Evolutionary conservation across 768 basidiomycete species (phyloP).

Genomic region (Boletus tomentosulus): DNA sequence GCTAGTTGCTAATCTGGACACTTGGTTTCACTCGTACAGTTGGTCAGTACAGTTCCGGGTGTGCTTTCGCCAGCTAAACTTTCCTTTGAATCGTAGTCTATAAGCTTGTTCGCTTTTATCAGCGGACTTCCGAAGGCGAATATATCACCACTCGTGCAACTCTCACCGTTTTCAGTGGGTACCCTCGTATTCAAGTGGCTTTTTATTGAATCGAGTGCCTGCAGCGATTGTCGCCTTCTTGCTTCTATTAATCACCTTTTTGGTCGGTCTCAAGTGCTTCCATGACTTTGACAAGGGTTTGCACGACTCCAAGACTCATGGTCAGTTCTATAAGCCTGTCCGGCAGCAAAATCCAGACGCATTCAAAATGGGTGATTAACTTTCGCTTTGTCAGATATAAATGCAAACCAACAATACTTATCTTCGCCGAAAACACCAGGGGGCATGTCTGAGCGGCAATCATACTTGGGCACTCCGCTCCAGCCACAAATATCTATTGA

Average conservation of each 20-base stretch:
- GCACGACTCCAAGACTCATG: slow-evolving; percentile 63
- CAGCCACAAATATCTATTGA: slow-evolving; percentile 76
- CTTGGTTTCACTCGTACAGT: slow-evolving; percentile 17
- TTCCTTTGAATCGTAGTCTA: slow-evolving; percentile 50
- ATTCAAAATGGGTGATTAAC: slow-evolving; percentile 37
- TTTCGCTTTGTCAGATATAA: slow-evolving; percentile 40
- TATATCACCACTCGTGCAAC: slow-evolving; percentile 77
- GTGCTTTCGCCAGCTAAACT: neutral
- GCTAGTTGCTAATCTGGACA: slow-evolving; percentile 1
- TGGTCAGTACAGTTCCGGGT: slow-evolving; percentile 16
- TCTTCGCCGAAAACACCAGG: slow-evolving; percentile 36
- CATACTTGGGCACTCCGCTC: slow-evolving; percentile 45
- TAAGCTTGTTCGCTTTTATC: slow-evolving; percentile 81
- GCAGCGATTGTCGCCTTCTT: slow-evolving; percentile 74
- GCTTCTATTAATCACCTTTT: slow-evolving; percentile 69
- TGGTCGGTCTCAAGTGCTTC: slow-evolving; percentile 74
- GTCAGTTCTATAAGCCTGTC: slow-evolving; percentile 49
- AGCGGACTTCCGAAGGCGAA: slow-evolving; percentile 46
- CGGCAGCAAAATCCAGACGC: slow-evolving; percentile 17
- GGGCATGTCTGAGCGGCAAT: slow-evolving; percentile 44
- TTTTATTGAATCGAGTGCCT: neutral
- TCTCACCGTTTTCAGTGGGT: slow-evolving; percentile 75
- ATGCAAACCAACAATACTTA: slow-evolving; percentile 43
- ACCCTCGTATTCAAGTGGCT: neutral
- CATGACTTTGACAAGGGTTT: slow-evolving; percentile 81